These are phyloP conservation scores for Agroathelia rolfsii DNA, from an alignment of 1,284 basidiomycete species.

Conservation along the genomic window DNA sequence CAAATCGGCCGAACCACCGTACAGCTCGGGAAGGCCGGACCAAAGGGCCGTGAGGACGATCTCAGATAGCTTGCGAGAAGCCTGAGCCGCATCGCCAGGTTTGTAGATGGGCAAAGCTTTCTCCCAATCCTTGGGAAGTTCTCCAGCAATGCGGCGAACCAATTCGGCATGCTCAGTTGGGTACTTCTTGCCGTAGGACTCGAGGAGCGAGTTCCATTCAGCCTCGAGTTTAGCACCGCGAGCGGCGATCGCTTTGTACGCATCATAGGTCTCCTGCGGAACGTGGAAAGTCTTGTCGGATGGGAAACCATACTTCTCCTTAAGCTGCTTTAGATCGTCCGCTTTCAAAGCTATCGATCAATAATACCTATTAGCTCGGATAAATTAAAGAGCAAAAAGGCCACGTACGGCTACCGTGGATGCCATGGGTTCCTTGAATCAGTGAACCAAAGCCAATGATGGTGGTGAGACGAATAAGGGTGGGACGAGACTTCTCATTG, in stretches of 20 bases:
- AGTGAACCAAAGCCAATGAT: slow-evolving; percentile 93
- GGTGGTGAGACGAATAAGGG: slow-evolving; percentile 79
- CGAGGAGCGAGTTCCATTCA: slow-evolving; percentile 70
- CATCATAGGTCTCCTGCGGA: slow-evolving; percentile 64
- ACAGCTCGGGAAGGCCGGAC: slow-evolving; percentile 70
- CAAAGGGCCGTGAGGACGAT: slow-evolving; percentile 75
- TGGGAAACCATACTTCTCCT: slow-evolving; percentile 81
- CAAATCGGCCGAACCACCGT: slow-evolving; percentile 89
- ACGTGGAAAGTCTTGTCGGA: slow-evolving; percentile 75
- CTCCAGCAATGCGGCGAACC: slow-evolving; percentile 73
- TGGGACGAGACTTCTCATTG: slow-evolving; percentile 74
- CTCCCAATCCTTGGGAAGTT: slow-evolving; percentile 85
- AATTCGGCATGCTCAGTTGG: slow-evolving; percentile 82
- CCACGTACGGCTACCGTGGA: slow-evolving; percentile 79
- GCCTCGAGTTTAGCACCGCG: slow-evolving; percentile 69
- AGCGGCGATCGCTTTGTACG: slow-evolving; percentile 59
- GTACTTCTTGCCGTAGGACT: slow-evolving; percentile 69
- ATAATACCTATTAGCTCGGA: slow-evolving; percentile 6
- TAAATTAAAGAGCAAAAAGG: slow-evolving; percentile 5
- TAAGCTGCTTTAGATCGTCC: slow-evolving; percentile 81
- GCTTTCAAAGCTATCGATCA: slow-evolving; percentile 69
- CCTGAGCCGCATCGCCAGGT: slow-evolving; percentile 73
- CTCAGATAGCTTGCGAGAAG: slow-evolving; percentile 90
- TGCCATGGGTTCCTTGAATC: slow-evolving; percentile 85
- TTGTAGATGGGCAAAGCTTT: slow-evolving; percentile 77